Base-by-base conservation (phyloP, 1,139 yeast genomes). In the Nakaseomyces delphensis region DNA sequence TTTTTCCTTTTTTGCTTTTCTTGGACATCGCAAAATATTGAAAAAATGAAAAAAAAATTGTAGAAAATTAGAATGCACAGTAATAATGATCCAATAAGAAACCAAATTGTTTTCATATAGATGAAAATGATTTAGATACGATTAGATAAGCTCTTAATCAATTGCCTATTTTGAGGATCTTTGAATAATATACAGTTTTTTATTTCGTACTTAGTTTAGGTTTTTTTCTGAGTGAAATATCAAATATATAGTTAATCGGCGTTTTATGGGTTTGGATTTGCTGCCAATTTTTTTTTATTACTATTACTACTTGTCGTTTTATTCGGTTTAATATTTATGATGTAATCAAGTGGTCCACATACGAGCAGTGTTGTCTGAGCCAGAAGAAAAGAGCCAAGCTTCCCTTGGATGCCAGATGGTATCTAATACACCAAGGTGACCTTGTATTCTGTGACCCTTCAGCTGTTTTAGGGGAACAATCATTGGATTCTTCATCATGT, bases 371-470 rank as follows among this genome's bases (percentile, higher is more conserved):
- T 95, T 89, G 65, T 93, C 98, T 18, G 97, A 97, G 55, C 97
- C 98, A n/a, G 95, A 87, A 62, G 94, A 82, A 64, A 91, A 87
- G 57, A 91, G 71, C 99, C 99, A 91, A 1, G 98, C 96, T 66
- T 93, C 97, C 59, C 82, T 80, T 51, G 98, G 97, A 71, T 93
- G 98, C 99, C 99, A 91, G 43, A 76, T 76, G 44, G 83, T 75
- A 60, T 81, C 84, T 60, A 91, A 71, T n/a, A 91, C 95, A 57
- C 98, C 98, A 49, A 91, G 69, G 59, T 84, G 81, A 57, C 77
- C 76, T 28, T 77, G 69, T 42, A 86, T 74, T 62, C 81, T 80
- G 66, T 91, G 98, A n/a, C 97, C 98, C 40, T 83, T 77, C 60
- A 93, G 72, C 62, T 89, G 87, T 76, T 91, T 93, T 65, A 93